A percentile compares a stretch with the other conserved stretches of the same genome.
Conservation (phyloP, 306 rosid genomes). For the Quercus robur region DNA sequence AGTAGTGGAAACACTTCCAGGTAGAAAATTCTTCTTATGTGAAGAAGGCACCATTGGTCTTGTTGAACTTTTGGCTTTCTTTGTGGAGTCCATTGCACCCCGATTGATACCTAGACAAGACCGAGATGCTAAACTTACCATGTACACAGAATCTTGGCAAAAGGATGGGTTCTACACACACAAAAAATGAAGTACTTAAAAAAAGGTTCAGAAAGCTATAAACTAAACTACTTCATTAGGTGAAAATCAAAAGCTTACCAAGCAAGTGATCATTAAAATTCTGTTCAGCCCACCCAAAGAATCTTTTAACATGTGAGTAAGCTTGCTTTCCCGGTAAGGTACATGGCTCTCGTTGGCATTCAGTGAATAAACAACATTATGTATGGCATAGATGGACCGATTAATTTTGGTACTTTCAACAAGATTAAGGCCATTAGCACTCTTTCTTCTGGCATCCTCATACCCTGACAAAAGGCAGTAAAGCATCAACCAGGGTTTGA, state of each 20-base stretch:
- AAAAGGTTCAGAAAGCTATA: background rate
- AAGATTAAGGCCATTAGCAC: conserved; percentile 30
- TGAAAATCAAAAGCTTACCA: conserved; percentile 44
- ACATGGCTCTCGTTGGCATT: conserved; percentile 55
- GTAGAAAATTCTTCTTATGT: conserved; percentile 39
- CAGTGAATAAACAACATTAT: conserved; percentile 66
- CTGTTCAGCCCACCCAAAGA: conserved; percentile 61
- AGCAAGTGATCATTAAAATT: conserved; percentile 68
- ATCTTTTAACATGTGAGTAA: conserved; percentile 80
- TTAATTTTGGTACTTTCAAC: conserved; percentile 63
- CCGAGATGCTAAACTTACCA: conserved; percentile 70
- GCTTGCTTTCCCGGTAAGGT: conserved; percentile 87
- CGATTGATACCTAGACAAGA: conserved; percentile 42
- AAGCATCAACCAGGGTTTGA: background rate
- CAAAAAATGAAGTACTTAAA: background rate
- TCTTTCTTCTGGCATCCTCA: conserved; percentile 70
- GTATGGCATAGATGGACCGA: conserved; percentile 65
- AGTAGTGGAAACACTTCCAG: conserved; percentile 34
- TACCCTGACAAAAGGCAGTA: conserved; percentile 50
- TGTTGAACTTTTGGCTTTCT: conserved; percentile 36
- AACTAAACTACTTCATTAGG: background rate
- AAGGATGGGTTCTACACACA: conserved; percentile 53
- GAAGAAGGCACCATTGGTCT: conserved; percentile 29
- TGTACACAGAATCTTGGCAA: conserved; percentile 81
- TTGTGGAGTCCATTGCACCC: conserved; percentile 24